Evolutionary conservation across 129 eudicot species (phyloP), one percentile per base, ranked within the genome.

Genomic region (Flaveria bidentis): DNA sequence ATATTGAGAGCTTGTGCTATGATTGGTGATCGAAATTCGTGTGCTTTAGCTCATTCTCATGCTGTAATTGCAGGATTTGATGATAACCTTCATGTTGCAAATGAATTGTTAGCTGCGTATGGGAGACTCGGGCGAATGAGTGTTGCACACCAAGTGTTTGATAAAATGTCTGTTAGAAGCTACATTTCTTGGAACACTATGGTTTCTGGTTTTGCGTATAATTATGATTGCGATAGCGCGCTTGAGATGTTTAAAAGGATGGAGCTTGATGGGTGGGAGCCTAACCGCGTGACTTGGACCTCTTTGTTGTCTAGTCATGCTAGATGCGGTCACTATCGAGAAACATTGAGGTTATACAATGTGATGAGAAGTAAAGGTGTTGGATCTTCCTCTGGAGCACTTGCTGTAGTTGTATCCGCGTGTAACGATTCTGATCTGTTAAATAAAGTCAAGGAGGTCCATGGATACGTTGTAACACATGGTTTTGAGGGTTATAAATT

Each of bases 241-340:
- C 56, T 73, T 13, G 42, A 65, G 69, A 82, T 82, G 69, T 81
- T 92, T 74, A 41, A 39, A 18, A 62, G 84, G 57, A 92, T 92
- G 97, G 84, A 92, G 73, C 14, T 67, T 49, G 85, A 89, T 50
- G 92, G 96, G 9, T 84, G 60, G 86, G 89, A 77, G 71, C 93
- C 97, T 5, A 87, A 92, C 22, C 67, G 44, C 46, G 97, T 92
- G 57, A 89, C 93, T 7, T 92, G 96, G 97, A 92, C 97, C 8
- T 87, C 97, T 14, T 82, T 89, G 88, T 75, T 92, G 45, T 92
- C 97, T 2, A 92, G 96, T 77, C 78, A 84, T 82, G 77, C 86
- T 20, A 72, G 96, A 80, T 87, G 96, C 49, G 89, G 89, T 39
- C 78, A 20, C 16, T 30, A 17, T 33, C 57, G 33, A 30, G 82